Evolutionary conservation across 1,284 basidiomycete species (phyloP).

Genomic region (Ceratobasidium sp.): DNA sequence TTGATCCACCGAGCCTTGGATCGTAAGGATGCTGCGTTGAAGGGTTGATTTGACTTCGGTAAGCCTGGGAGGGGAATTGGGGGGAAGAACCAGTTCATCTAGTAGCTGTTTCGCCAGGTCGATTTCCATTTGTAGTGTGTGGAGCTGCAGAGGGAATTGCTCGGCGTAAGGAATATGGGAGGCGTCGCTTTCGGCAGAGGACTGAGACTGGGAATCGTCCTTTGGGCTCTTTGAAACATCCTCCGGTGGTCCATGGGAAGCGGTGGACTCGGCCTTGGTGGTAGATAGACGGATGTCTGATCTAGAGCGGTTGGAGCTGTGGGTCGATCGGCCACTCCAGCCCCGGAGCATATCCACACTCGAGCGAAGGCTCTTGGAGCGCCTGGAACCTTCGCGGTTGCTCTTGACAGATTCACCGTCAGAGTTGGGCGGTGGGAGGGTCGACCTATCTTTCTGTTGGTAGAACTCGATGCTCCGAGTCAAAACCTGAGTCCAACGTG

Average conservation of each 20-base stretch:
- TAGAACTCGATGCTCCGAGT: conserved; percentile 74
- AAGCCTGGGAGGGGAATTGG: conserved; percentile 25
- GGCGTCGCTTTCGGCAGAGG: conserved; percentile 15
- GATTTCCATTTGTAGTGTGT: conserved; percentile 77
- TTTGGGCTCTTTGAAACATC: background rate
- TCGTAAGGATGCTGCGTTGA: conserved; percentile 65
- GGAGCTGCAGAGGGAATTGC: conserved; percentile 76
- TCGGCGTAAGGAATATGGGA: conserved; percentile 67
- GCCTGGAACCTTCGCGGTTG: conserved; percentile 9
- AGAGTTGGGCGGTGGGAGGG: conserved; percentile 28
- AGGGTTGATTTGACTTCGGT: conserved; percentile 65
- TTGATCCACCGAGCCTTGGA: conserved; percentile 68
- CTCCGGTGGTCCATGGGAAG: background rate
- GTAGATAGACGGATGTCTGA: background rate
- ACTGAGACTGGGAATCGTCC: conserved; percentile 19
- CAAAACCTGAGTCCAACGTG: conserved; percentile 84
- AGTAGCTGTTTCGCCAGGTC: conserved; percentile 78
- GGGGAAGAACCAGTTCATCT: conserved; percentile 57
- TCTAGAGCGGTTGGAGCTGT: conserved; percentile 26
- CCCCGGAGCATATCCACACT: conserved; percentile 35
- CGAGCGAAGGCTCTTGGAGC: conserved; percentile 28
- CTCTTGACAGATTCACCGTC: conserved; percentile 46
- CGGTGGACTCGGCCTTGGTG: background rate
- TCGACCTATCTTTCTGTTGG: conserved; percentile 40
- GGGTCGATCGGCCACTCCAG: conserved; percentile 36